Conservation (phyloP, 2,329 filamentous ascomycete species). For the Venturia pyrina region DNA sequence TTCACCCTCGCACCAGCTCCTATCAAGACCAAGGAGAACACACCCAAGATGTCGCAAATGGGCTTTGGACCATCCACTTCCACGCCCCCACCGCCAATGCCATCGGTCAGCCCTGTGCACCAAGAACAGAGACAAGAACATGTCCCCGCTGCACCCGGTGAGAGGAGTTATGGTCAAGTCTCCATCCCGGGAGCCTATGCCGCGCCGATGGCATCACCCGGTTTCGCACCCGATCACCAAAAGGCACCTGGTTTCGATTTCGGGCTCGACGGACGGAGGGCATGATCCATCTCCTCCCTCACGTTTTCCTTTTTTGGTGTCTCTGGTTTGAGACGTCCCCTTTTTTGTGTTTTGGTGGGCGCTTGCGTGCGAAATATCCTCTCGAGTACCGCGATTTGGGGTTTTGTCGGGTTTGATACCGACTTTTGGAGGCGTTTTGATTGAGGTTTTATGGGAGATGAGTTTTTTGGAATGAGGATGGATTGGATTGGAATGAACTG, state of each 20-base stretch:
- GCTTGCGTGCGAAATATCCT: not conserved
- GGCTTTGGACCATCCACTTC: constrained; percentile 16
- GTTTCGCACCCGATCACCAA: constrained; percentile 26
- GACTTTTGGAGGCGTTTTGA: not conserved
- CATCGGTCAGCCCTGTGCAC: constrained; percentile 17
- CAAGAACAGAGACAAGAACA: constrained; percentile 49
- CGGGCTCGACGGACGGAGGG: constrained; percentile 16
- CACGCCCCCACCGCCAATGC: constrained; percentile 18
- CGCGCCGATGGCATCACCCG: constrained; percentile 32
- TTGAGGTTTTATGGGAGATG: not conserved
- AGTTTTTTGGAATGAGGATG: not conserved
- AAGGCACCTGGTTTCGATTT: constrained; percentile 27
- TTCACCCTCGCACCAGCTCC: constrained; percentile 87
- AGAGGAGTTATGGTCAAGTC: constrained; percentile 75
- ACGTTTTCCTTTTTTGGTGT: not conserved
- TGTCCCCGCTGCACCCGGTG: constrained; percentile 61
- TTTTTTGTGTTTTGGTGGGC: not conserved
- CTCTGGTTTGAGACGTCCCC: not conserved
- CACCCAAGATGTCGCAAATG: constrained; percentile 50
- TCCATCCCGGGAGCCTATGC: constrained; percentile 82
- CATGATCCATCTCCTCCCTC: not conserved
- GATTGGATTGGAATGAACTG: too few species aligned
- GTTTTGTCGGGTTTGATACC: constrained; percentile 1
- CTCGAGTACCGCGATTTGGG: not conserved
- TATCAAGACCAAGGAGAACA: constrained; percentile 59